Evolutionary conservation across 2,329 filamentous ascomycete species (phyloP), one percentile per base, ranked within the genome.

Genomic region (Penicillium sp.): DNA sequence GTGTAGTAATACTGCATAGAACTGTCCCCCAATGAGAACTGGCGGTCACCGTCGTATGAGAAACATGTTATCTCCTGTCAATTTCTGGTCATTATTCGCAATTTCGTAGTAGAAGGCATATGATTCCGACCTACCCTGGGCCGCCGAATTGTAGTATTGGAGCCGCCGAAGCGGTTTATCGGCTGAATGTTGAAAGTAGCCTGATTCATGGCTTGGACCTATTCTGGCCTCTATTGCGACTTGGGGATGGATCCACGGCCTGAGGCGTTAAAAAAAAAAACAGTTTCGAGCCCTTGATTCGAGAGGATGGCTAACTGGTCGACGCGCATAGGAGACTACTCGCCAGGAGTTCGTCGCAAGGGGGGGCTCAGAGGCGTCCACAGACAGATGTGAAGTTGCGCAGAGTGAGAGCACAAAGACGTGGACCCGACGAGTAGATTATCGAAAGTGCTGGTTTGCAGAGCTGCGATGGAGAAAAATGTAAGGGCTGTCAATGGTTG

Each of bases 1-100:
- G 90, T 87, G 65, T 96, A 94, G 73, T 96, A 97, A 76, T 93
- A 97, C 59, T 86, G 85, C 59, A 99, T 69, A 1, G 90, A 93
- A 3, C 88, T 88, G 55, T 89, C 88, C 57, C 90, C 91, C 3
- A 88, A 82, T 42, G 80, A 86, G 65, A 91, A 91, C 47, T 84
- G 73, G 68, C 93, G 94, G 23, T 91, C 78, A 37, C 91, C 84
- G 69, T 97, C 90, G 73, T 94, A 97, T 7, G 93, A 97, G 75
- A 97, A 99, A 73, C 82, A 91, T 3, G 93, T 84, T 59, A 99
- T 89, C 77, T 99, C 94, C 87, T 93, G 51, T 13, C 8, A 15
- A 26, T 42, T 58, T 27, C 26, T n/a, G n/a, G n/a, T n/a, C n/a
- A n/a, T n/a, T n/a, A n/a, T n/a, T n/a, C n/a, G n/a, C n/a, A n/a